phyloP scores from a whole-genome alignment of 164 flowering plant species.

The Amborella trichopoda region DNA sequence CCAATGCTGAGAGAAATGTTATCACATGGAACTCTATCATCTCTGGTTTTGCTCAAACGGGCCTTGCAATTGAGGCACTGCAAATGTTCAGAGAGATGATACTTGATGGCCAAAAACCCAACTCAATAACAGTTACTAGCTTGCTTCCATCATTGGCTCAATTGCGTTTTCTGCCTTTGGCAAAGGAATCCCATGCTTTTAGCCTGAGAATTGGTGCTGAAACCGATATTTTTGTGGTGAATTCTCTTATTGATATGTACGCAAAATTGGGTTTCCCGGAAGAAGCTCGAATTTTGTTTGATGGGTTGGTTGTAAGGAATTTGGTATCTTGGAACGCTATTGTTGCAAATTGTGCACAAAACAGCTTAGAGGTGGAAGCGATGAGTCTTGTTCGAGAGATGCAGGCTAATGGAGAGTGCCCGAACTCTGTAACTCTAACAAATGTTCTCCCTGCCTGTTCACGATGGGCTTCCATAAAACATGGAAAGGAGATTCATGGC shows the following conservation, averaged over 20 bases:
- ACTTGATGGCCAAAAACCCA: constrained; percentile 3
- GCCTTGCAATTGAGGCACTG: constrained; percentile 1
- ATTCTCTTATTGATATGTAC: constrained; percentile 13
- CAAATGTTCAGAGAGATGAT: constrained; percentile 9
- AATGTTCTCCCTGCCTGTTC: constrained; percentile 13
- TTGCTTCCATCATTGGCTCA: constrained; percentile 9
- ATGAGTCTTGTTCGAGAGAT: constrained; percentile 5
- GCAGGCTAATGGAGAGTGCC: constrained; percentile 12
- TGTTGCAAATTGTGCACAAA: constrained; percentile 18
- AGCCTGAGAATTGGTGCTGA: constrained; percentile 3
- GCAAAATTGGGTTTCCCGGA: constrained; percentile 8
- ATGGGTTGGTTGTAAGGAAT: constrained; percentile 18
- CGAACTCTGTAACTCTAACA: constrained; percentile 8
- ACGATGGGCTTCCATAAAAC: constrained; percentile 2
- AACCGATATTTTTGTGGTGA: constrained; percentile 8
- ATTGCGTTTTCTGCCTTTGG: constrained; percentile 3
- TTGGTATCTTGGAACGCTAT: constrained; percentile 41
- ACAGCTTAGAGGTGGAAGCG: constrained; percentile 9
- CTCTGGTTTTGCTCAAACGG: constrained; percentile 3
- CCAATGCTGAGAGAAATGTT: constrained; percentile 16
- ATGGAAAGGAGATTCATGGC: constrained; percentile 11
- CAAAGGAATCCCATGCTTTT: constrained; percentile 11
- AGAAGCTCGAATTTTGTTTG: constrained; percentile 4
- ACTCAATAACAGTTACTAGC: constrained; percentile 10
- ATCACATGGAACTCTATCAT: constrained; percentile 12